A percentile compares a stretch with the other conserved stretches of the same genome.
These are phyloP conservation scores for Elaeis guineensis DNA, from an alignment of 176 grass and related monocot genomes.

Conservation along the genomic window DNA sequence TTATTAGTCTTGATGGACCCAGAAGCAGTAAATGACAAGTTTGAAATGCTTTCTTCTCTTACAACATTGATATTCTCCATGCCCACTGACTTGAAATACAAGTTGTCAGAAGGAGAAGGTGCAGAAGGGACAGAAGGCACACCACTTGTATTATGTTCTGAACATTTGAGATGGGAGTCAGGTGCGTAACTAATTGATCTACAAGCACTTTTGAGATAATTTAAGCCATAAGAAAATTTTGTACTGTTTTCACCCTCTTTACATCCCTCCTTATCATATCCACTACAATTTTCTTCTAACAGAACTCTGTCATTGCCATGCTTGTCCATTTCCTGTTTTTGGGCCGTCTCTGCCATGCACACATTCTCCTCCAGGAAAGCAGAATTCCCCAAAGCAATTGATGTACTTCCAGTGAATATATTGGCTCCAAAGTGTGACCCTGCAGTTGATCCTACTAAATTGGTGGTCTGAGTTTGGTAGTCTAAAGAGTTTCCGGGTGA, in stretches of 20 bases:
- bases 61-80: slow-evolving; percentile 20
- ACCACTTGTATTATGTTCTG: slow-evolving; percentile 18
- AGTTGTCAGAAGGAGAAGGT: slow-evolving; percentile 25
- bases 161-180: slow-evolving; percentile 22
- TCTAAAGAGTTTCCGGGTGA: slow-evolving; percentile 4
- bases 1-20: slow-evolving; percentile 6
- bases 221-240: slow-evolving; percentile 14
- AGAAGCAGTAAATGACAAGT: slow-evolving; percentile 23
- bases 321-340: slow-evolving; percentile 18
- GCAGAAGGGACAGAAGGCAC: slow-evolving; percentile 24
- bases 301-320: slow-evolving; percentile 17
- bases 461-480: background rate
- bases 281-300: slow-evolving; percentile 24
- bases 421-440: slow-evolving; percentile 21
- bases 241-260: background rate
- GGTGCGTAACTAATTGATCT: slow-evolving; percentile 15
- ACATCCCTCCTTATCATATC: background rate
- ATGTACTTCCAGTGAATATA: slow-evolving; percentile 19
- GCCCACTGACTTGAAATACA: too few relatives aligned
- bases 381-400: background rate
- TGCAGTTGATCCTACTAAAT: slow-evolving; percentile 25
- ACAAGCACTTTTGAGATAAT: slow-evolving; percentile 17
- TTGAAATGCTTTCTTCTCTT: slow-evolving; percentile 8
- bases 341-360: too few relatives aligned
- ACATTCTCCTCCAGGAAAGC: background rate